phyloP scores from a whole-genome alignment of 768 basidiomycete species.

The Gymnopilus junonius region DNA sequence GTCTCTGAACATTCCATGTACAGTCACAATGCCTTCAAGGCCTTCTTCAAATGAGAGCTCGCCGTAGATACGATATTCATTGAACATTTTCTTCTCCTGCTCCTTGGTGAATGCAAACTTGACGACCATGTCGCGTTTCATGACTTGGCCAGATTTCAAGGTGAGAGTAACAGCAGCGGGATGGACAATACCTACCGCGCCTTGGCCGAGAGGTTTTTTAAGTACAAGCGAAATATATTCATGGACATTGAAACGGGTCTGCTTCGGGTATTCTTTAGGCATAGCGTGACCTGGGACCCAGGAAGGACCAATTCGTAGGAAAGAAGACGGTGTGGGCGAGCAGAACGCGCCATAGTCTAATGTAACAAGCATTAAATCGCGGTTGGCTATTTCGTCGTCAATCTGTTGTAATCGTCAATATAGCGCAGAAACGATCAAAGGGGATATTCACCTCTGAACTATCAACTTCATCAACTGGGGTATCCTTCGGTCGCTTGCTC shows the following conservation, averaged over 20 bases:
- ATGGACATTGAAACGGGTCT: background rate
- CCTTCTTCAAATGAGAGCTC: background rate
- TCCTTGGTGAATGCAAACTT: slow-evolving; percentile 7
- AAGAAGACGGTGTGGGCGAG: slow-evolving; percentile 5
- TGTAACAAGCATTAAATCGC: background rate
- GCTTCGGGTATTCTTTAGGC: background rate
- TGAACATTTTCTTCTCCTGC: background rate
- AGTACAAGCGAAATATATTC: background rate
- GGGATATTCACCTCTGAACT: background rate
- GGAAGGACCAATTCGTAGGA: slow-evolving; percentile 8
- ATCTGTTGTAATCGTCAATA: background rate
- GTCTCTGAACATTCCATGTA: slow-evolving; percentile 4
- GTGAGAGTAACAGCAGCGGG: background rate
- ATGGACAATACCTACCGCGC: slow-evolving; percentile 16
- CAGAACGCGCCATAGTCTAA: slow-evolving; percentile 6
- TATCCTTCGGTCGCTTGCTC: background rate
- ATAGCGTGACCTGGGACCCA: background rate
- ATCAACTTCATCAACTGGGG: background rate
- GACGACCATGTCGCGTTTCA: background rate
- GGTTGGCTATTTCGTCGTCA: background rate
- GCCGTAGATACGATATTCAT: slow-evolving; percentile 4
- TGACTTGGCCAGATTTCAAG: background rate
- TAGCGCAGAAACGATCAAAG: background rate
- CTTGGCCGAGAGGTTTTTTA: slow-evolving; percentile 8
- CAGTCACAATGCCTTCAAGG: background rate